These are phyloP conservation scores for Glycine tomentella DNA, from an alignment of 306 rosid genomes.

Conservation along the genomic window DNA sequence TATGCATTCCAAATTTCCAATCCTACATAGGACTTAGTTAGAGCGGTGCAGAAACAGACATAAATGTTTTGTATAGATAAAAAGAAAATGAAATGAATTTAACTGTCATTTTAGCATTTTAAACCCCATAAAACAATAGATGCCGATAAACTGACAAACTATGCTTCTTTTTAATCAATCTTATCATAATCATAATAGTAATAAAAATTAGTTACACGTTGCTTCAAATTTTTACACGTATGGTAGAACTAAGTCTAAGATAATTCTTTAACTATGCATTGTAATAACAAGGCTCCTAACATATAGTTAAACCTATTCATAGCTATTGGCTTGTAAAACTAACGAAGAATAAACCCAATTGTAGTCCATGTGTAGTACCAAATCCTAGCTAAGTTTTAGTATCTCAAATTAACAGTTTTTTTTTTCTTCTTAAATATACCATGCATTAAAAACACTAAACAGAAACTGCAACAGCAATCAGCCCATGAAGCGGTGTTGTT, in stretches of 20 bases:
- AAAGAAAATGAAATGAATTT: conserved; percentile 41
- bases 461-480: background rate
- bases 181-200: background rate
- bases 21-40: conserved; percentile 37
- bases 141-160: conserved; percentile 9
- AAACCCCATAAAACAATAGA: conserved; percentile 19
- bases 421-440: background rate
- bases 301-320: background rate
- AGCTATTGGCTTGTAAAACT: conserved; percentile 21
- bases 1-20: conserved; percentile 49
- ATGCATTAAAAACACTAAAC: background rate
- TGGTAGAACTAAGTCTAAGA: too few relatives aligned
- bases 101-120: conserved; percentile 36
- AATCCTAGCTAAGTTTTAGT: too few relatives aligned
- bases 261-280: background rate
- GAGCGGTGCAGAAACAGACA: conserved; percentile 41
- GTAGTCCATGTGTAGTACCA: background rate
- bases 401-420: background rate
- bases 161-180: conserved; percentile 12
- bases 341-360: conserved; percentile 5
- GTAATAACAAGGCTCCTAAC: background rate
- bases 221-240: too few relatives aligned
- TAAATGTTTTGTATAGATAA: background rate
- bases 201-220: too few relatives aligned
- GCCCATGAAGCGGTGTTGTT: too few relatives aligned